Percentiles rank a stretch among this genome's conserved stretches.
Evolutionary conservation across 2,329 filamentous ascomycete genomes (phyloP).

Genomic region (Sarocladiaceae sp.): DNA sequence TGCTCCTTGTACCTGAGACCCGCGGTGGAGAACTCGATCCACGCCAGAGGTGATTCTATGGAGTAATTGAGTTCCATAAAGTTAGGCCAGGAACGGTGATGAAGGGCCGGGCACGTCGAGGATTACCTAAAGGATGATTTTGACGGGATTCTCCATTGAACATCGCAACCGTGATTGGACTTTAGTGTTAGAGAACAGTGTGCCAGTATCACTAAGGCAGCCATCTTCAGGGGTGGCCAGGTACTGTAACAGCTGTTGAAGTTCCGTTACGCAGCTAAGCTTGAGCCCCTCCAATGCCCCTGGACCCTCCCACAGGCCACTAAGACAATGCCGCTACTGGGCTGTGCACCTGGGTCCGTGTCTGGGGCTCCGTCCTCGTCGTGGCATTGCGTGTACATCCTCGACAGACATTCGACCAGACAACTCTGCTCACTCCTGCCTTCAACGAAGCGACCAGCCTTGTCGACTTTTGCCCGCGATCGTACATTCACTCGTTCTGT

Average conservation of each 20-base stretch:
- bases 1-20: constrained; percentile 2
- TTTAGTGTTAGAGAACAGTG: too few relatives aligned
- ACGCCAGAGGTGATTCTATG: background rate
- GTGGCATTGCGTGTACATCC: background rate
- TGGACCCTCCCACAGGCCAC: background rate
- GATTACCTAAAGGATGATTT: background rate
- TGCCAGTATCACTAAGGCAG: too few relatives aligned
- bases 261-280: too few relatives aligned
- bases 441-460: background rate
- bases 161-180: too few relatives aligned
- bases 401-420: background rate
- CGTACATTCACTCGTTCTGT: background rate
- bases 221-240: background rate
- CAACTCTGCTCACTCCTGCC: background rate
- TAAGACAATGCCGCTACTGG: background rate
- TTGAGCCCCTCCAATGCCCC: background rate
- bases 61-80: background rate
- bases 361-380: background rate
- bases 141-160: too few relatives aligned
- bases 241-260: too few relatives aligned
- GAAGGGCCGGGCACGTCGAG: background rate
- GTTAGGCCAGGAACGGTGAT: background rate
- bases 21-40: background rate
- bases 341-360: background rate
- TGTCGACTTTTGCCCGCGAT: background rate